phyloP scores from a whole-genome alignment of 2,329 filamentous ascomycete genomes.

The Ustulina deusta region DNA sequence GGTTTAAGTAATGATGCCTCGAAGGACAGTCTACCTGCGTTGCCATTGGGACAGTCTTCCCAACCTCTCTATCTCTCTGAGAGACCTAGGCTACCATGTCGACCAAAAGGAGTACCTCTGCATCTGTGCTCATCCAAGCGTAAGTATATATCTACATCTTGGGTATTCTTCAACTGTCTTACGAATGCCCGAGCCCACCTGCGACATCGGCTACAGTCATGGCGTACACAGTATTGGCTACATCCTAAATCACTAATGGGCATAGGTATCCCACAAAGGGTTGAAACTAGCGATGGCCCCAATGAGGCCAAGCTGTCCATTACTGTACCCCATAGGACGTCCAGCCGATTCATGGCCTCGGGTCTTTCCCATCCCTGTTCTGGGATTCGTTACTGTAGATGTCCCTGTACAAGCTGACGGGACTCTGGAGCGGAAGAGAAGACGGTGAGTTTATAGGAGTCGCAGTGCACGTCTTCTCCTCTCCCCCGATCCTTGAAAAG shows the following conservation, averaged over 20 bases:
- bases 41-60: neutral
- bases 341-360: constrained; percentile 16
- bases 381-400: constrained; percentile 11
- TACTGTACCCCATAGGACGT: constrained; percentile 17
- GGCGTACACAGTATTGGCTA: constrained; percentile 18
- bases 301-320: constrained; percentile 27
- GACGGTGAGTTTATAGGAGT: constrained; percentile 12
- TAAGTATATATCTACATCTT: neutral
- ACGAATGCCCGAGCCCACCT: constrained; percentile 34
- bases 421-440: constrained; percentile 18
- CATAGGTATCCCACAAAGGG: constrained; percentile 17
- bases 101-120: neutral
- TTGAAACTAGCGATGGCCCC: constrained; percentile 15
- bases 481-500: constrained; percentile 17
- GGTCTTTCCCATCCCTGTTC: constrained; percentile 23
- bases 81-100: too few relatives aligned
- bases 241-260: constrained; percentile 19
- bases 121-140: neutral
- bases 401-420: constrained; percentile 17
- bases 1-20: too few relatives aligned
- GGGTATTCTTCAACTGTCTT: constrained; percentile 16
- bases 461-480: neutral
- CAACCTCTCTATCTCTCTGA: neutral
- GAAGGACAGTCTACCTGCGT: neutral
- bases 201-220: constrained; percentile 40